Evolutionary conservation across 306 rosid genomes (phyloP), one percentile per base, ranked within the genome.

Genomic region (Alnus rubra): DNA sequence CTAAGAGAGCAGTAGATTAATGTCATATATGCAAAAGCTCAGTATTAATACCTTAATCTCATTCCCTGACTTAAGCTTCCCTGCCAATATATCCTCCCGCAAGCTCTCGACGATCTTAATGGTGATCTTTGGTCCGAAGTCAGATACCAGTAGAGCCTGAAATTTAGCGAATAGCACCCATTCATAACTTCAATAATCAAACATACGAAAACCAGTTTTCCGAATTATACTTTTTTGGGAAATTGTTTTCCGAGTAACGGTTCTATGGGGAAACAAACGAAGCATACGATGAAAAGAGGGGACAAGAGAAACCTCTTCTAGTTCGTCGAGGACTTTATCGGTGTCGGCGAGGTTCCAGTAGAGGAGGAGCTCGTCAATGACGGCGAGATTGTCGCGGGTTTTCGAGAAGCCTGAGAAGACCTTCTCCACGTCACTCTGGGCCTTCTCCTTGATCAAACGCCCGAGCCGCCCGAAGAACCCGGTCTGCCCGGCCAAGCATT

Each of bases 311-410:
- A 95, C 99, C 99, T 95, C 99, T 84, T 95, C 98, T 59, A 95
- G 98, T 65, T 93, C 92, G 64, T 95, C 99, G 78, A 95, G 99
- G 56, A 95, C 98, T 31, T 86, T 84, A 44, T 95, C 97, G 2
- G 97, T 95, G 45, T 95, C 99, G 37, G 98, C 90, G 80, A 95
- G 97, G 82, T 95, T 91, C 98, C 98, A 95, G 68, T 91, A 95
- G 39, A 95, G 94, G 12, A 95, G 91, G 39, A 95, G 98, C 92
- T 95, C 98, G 45, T 94, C 98, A 9, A 95, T 76, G 79, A 95
- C 96, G 8, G 97, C 94, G 76, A 95, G 98, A 31, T 95, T 95
- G 76, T 78, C 92, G 0, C 99, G 87, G 3, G 99, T 95, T 80
- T 95, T 95, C 5, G 96, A 88, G 87, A 95, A 95, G 16, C 99